phyloP scores from a whole-genome alignment of 2,329 filamentous ascomycete genomes.

The Phoma sp. region DNA sequence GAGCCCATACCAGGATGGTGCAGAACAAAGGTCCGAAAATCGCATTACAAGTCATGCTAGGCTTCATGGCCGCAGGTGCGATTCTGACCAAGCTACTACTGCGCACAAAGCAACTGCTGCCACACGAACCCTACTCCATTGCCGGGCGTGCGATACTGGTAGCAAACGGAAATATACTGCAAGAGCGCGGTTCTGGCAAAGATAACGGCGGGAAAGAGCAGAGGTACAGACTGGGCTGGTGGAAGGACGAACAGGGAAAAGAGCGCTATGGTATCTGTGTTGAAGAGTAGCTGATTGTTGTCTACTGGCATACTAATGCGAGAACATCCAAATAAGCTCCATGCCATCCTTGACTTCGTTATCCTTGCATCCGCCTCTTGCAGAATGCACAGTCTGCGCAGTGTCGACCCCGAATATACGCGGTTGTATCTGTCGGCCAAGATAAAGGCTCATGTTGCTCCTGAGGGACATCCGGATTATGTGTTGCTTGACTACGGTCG shows the following conservation, averaged over 20 bases:
- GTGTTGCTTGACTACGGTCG: not conserved
- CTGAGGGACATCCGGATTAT: not conserved
- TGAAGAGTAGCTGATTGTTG: not conserved
- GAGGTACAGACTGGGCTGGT: not conserved
- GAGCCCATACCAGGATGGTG: not conserved
- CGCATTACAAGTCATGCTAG: not conserved
- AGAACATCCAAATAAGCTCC: not conserved
- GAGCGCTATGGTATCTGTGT: not conserved
- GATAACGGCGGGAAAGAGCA: not conserved
- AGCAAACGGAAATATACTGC: not conserved
- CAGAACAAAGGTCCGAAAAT: not conserved
- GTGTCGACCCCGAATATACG: conserved; percentile 15
- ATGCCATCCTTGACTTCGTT: too few relatives aligned
- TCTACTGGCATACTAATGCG: not conserved
- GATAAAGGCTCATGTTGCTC: not conserved
- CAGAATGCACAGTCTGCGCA: conserved; percentile 21
- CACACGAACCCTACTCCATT: not conserved
- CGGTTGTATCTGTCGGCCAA: conserved; percentile 7
- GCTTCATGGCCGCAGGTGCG: not conserved
- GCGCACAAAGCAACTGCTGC: not conserved
- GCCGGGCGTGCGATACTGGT: not conserved
- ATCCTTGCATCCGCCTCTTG: not conserved
- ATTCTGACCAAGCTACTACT: not conserved
- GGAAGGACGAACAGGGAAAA: not conserved
- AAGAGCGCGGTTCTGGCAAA: not conserved